These are phyloP conservation scores for Urtica urens DNA, from an alignment of 306 rosid genomes.

Conservation along the genomic window DNA sequence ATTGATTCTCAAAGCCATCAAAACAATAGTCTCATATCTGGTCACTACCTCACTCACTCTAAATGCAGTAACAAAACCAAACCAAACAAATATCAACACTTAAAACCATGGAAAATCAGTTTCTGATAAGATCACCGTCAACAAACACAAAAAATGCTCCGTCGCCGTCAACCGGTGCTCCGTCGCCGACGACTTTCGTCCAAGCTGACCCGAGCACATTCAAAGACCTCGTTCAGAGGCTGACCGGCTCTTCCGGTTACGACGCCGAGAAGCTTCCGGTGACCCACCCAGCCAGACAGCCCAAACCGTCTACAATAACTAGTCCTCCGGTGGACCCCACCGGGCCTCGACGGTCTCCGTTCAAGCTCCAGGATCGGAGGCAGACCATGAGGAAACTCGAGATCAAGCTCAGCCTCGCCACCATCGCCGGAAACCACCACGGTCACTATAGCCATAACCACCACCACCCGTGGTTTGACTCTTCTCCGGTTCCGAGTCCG, in stretches of 20 bases:
- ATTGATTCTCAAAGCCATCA: no score
- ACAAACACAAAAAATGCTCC: constrained; percentile 3
- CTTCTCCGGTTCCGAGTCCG: constrained; percentile 29
- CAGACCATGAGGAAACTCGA: constrained; percentile 32
- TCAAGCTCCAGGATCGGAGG: constrained; percentile 45
- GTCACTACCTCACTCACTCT: no score
- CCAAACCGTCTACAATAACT: constrained; percentile 1
- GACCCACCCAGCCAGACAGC: constrained; percentile 19
- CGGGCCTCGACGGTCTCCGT: constrained; percentile 33
- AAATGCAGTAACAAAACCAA: no score
- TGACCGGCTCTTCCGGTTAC: constrained; percentile 38
- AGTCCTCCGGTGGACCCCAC: constrained; percentile 16
- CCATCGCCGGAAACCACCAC: constrained; percentile 16
- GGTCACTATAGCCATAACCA: constrained; percentile 10
- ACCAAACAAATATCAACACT: no score
- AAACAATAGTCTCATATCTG: no score
- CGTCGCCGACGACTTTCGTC: constrained; percentile 37
- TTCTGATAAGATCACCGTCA: background rate
- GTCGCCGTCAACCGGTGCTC: constrained; percentile 16
- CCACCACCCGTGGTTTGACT: constrained; percentile 15
- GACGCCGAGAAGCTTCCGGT: constrained; percentile 26
- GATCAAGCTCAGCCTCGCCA: constrained; percentile 30
- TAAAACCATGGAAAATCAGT: constrained; percentile 13
- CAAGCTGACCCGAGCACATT: constrained; percentile 36
- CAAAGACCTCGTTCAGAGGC: constrained; percentile 38